phyloP scores from a whole-genome alignment of 2,329 filamentous ascomycete genomes.

The Scorias spongiosa region DNA sequence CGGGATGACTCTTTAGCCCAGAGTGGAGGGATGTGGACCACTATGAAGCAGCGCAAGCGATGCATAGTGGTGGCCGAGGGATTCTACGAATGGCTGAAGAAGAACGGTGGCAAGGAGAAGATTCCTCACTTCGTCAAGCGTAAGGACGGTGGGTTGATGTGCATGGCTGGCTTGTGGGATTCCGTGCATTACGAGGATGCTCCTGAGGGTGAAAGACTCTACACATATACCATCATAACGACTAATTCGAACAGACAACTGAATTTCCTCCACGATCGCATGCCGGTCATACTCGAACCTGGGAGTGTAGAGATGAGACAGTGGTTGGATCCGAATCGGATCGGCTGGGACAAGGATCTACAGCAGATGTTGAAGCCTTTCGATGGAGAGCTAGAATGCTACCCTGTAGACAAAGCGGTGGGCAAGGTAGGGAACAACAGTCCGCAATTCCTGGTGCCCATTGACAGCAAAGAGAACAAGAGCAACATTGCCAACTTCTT shows the following conservation, averaged over 20 bases:
- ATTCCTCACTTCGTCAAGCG: constrained; percentile 72
- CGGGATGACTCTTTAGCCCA: constrained; percentile 70
- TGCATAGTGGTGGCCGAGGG: constrained; percentile 82
- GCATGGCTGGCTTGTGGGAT: constrained; percentile 85
- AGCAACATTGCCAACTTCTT: constrained; percentile 93
- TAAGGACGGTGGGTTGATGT: constrained; percentile 72
- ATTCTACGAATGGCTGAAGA: constrained; percentile 93
- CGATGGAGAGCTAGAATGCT: constrained; percentile 63
- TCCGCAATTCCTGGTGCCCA: constrained; percentile 63
- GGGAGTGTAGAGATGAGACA: constrained; percentile 51
- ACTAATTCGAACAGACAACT: constrained; percentile 73
- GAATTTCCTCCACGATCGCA: constrained; percentile 78
- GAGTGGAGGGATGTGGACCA: constrained; percentile 73
- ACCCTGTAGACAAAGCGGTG: constrained; percentile 75
- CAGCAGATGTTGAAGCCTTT: constrained; percentile 70
- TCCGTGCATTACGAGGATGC: constrained; percentile 64
- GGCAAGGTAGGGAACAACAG: constrained; percentile 92
- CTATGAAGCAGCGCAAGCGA: constrained; percentile 77
- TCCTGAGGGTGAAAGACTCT: constrained; percentile 47
- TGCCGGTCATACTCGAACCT: constrained; percentile 83
- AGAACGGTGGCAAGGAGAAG: constrained; percentile 59
- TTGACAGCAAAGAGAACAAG: constrained; percentile 78
- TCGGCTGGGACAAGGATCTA: constrained; percentile 63
- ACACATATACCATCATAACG: constrained; percentile 89
- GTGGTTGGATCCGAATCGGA: constrained; percentile 63